Evolutionary conservation across 371 early-diverging fungal genomes (phyloP).

Genomic region (Mucor sp.): DNA sequence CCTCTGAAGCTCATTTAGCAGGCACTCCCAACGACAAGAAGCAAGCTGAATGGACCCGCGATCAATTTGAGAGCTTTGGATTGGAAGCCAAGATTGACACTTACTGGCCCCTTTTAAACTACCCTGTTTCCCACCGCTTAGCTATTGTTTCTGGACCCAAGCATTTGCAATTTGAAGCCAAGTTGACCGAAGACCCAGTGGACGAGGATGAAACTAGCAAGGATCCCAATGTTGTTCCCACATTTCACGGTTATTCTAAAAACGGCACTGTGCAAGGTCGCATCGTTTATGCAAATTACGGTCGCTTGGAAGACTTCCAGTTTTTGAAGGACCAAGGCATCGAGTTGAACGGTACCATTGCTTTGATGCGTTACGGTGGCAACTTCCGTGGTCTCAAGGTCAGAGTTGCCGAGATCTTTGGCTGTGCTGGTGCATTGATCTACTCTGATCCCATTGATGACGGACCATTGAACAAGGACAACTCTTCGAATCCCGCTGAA

Average conservation of each 20-base stretch:
- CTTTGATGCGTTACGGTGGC: conserved; percentile 65
- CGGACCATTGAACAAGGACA: conserved; percentile 40
- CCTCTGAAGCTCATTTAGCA: conserved; percentile 59
- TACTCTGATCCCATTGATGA: conserved; percentile 68
- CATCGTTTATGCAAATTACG: conserved; percentile 73
- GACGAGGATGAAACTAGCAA: conserved; percentile 54
- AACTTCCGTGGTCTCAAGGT: conserved; percentile 44
- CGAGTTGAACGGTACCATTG: conserved; percentile 55
- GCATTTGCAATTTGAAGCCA: conserved; percentile 55
- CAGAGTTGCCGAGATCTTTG: conserved; percentile 60
- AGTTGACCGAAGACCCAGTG: conserved; percentile 56
- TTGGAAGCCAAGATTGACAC: conserved; percentile 57
- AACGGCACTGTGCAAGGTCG: conserved; percentile 62
- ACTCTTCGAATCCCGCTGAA: conserved; percentile 33
- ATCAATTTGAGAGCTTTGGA: conserved; percentile 56
- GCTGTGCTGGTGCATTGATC: conserved; percentile 63
- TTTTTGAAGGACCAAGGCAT: conserved; percentile 53
- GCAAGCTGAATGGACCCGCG: conserved; percentile 62
- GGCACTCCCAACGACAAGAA: conserved; percentile 52
- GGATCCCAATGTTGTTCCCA: conserved; percentile 53
- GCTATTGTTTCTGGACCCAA: conserved; percentile 38
- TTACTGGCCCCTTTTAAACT: conserved; percentile 65
- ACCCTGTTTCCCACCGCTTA: conserved; percentile 58
- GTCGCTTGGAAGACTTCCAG: conserved; percentile 61
- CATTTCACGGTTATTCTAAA: conserved; percentile 68